These are phyloP conservation scores for Stereocaulon alpinum DNA, from an alignment of 495 filamentous ascomycete species.

Conservation along the genomic window DNA sequence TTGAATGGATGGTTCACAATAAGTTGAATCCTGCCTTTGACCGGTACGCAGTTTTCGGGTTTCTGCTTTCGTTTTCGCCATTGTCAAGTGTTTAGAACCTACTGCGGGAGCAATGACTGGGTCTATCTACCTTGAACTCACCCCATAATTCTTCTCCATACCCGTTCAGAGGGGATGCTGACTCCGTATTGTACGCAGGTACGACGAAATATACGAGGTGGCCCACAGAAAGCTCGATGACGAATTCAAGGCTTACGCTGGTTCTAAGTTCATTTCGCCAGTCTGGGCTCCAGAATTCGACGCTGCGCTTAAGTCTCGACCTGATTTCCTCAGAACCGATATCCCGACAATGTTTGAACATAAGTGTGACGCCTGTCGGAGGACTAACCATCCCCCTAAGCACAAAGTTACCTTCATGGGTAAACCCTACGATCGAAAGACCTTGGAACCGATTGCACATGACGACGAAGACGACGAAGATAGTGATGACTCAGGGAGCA, in stretches of 20 bases:
- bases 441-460: conserved; percentile 53
- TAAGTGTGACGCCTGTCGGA: conserved; percentile 68
- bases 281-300: conserved; percentile 62
- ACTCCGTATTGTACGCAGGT: too few relatives aligned
- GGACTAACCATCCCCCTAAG: conserved; percentile 56
- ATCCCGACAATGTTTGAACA: conserved; percentile 32
- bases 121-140: too few relatives aligned
- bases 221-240: conserved; percentile 68
- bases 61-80: too few relatives aligned
- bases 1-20: conserved; percentile 76
- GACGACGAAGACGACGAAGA: conserved; percentile 34
- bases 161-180: too few relatives aligned
- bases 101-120: too few relatives aligned
- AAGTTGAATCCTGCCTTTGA: conserved; percentile 68
- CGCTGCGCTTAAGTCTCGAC: conserved; percentile 54
- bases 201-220: conserved; percentile 54
- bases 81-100: too few relatives aligned
- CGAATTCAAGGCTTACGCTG: conserved; percentile 55
- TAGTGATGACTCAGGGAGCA: conserved; percentile 23
- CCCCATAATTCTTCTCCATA: too few relatives aligned
- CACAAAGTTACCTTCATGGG: conserved; percentile 53
- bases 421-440: conserved; percentile 56
- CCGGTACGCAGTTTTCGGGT: conserved; percentile 20
- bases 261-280: conserved; percentile 62
- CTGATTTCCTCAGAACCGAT: conserved; percentile 34